Conservation (phyloP, 306 rosid species). For the Acacia acuminata region DNA sequence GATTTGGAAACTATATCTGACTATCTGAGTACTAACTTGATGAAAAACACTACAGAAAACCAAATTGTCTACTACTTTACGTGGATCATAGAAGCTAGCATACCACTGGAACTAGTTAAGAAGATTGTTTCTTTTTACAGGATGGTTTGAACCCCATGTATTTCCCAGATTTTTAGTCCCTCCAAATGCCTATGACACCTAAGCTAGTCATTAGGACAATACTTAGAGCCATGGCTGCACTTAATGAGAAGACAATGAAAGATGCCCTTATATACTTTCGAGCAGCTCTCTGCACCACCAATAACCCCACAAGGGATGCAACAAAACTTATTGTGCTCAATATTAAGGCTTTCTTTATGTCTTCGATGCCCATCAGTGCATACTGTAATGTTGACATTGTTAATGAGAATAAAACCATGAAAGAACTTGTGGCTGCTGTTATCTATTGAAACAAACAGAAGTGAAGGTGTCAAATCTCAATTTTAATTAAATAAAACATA, state of each 20-base stretch:
- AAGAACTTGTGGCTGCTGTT: constrained; percentile 89
- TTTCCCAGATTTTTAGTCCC: constrained; percentile 56
- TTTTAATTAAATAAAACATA: neutral
- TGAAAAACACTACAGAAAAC: neutral
- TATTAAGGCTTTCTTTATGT: constrained; percentile 47
- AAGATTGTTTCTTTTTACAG: constrained; percentile 42
- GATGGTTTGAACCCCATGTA: constrained; percentile 80
- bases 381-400: constrained; percentile 86
- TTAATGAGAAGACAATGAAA: constrained; percentile 70
- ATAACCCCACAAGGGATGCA: constrained; percentile 70
- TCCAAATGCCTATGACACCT: constrained; percentile 63
- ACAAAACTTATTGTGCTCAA: constrained; percentile 62
- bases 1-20: neutral
- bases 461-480: neutral
- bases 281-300: constrained; percentile 64
- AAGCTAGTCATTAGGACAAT: constrained; percentile 72
- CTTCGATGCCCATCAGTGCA: constrained; percentile 71
- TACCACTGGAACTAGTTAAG: constrained; percentile 10
- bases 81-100: neutral
- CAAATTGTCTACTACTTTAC: neutral
- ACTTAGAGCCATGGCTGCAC: constrained; percentile 73
- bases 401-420: constrained; percentile 94
- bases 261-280: constrained; percentile 72
- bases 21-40: neutral
- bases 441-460: constrained; percentile 36